Conservation (phyloP, 2,329 filamentous ascomycete genomes). For the Beauveria sp. region DNA sequence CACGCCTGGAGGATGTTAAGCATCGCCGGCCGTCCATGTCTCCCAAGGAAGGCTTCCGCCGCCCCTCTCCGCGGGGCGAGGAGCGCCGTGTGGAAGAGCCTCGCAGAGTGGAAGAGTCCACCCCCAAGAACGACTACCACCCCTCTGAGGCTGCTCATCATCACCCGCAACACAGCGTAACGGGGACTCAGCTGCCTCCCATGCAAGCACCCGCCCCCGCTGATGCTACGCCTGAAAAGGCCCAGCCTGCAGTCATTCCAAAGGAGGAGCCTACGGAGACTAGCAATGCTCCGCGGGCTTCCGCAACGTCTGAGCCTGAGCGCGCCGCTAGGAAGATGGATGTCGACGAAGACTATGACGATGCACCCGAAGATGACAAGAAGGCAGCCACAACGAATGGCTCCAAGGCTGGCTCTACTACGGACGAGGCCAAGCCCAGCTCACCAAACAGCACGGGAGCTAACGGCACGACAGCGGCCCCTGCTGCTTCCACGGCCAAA, state of each 20-base stretch:
- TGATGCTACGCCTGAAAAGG: conserved; percentile 43
- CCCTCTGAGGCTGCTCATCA: conserved; percentile 91
- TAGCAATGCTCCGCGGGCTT: conserved; percentile 37
- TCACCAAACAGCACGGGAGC: conserved; percentile 40
- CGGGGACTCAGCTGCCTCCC: conserved; percentile 48
- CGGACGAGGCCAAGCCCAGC: conserved; percentile 44
- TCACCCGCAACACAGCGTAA: conserved; percentile 45
- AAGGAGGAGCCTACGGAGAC: conserved; percentile 53
- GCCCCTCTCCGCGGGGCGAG: conserved; percentile 68
- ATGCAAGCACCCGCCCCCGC: conserved; percentile 47
- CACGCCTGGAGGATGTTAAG: conserved; percentile 76
- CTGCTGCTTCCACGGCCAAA: conserved; percentile 35
- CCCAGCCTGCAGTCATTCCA: conserved; percentile 23
- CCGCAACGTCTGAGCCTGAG: conserved; percentile 59
- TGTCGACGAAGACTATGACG: conserved; percentile 95
- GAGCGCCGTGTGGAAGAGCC: conserved; percentile 55
- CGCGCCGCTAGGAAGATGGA: conserved; percentile 89
- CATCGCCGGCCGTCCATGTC: conserved; percentile 74
- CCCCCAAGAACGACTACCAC: conserved; percentile 52
- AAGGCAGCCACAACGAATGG: conserved; percentile 41
- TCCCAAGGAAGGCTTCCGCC: conserved; percentile 60
- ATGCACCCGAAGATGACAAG: conserved; percentile 82
- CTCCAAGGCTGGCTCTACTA: conserved; percentile 38
- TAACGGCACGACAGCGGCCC: conserved; percentile 32
- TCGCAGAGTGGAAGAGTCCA: conserved; percentile 31